phyloP scores from a whole-genome alignment of 1,284 basidiomycete species.

The Cryptococcus sp. region DNA sequence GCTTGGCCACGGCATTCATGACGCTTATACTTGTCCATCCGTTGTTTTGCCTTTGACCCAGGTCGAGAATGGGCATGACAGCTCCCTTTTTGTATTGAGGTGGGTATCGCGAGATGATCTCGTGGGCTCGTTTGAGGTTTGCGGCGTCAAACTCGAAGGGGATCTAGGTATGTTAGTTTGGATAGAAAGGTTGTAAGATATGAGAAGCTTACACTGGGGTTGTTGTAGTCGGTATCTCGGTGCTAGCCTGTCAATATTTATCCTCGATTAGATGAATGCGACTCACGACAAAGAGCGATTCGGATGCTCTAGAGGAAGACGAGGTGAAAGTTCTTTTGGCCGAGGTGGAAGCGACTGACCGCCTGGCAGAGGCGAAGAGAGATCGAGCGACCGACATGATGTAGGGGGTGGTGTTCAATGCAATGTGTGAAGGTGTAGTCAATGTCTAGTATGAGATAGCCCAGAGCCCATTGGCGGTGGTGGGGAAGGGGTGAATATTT shows the following conservation, averaged over 20 bases:
- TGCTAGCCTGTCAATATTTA: conserved; percentile 54
- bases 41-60: conserved; percentile 95
- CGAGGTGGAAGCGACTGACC: conserved; percentile 52
- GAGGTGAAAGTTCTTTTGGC: conserved; percentile 48
- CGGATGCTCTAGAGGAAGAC: conserved; percentile 51
- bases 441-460: background rate
- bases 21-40: conserved; percentile 98
- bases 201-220: conserved; percentile 58
- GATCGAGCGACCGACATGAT: conserved; percentile 39
- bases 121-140: conserved; percentile 76
- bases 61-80: conserved; percentile 91
- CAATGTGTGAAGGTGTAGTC: background rate
- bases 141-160: conserved; percentile 79
- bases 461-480: conserved; percentile 5
- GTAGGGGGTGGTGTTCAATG: conserved; percentile 4
- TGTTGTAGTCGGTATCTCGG: conserved; percentile 89
- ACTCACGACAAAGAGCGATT: conserved; percentile 59
- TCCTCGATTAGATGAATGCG: background rate
- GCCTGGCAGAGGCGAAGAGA: conserved; percentile 16
- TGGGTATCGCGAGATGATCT: conserved; percentile 89
- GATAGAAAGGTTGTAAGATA: too few species aligned
- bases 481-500: background rate
- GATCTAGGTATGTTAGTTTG: conserved; percentile 57
- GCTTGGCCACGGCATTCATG: conserved; percentile 94
- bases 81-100: conserved; percentile 97